Base-by-base conservation (phyloP, 2,329 filamentous ascomycete species). In the Achaetomium macrosporum region DNA sequence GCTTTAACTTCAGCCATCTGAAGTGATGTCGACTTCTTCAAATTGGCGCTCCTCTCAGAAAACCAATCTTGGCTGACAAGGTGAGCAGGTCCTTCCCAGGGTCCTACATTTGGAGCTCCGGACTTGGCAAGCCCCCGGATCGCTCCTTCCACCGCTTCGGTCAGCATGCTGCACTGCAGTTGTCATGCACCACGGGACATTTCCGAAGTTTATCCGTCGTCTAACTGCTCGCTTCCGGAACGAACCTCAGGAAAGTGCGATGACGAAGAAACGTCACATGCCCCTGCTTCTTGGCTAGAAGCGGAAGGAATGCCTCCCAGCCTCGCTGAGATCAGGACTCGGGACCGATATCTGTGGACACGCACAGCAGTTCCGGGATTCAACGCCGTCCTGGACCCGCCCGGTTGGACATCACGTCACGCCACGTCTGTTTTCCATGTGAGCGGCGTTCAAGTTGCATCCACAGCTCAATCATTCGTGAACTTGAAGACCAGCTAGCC, bases 131-230 rank as follows among this genome's bases (percentile, higher is more conserved):
- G n/a, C 6, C 15, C 46, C 17, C 36, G 15, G 13, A 7, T 15
- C 3, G 36, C 36, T 50, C 37, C 51, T 46, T 46, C 47, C 46
- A 50, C 29, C 36, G 42, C 46, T 19, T 50, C 47, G 42, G 46
- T 46, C 51, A 50, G 35, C 40, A 39, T 31, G 36, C 33, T 40
- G 20, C 13, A 11, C 4, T 31, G 42, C 19, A 35, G 15, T 19
- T 39, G 12, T n/a, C n/a, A n/a, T 30, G 25, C 44, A 7, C 41
- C 47, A 47, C 33, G 43, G 53, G 30, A 52, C 46, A 55, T 49
- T 52, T 49, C 53, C 53, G 53, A 55, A 5, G 53, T 55, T 55
- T 55, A 52, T 5, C 53, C 53, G 20, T 47, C 2, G 15, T 11
- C 42, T 44, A 42, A 35, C 47, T 29, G 20, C 52, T 54, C 52